phyloP scores from a whole-genome alignment of 768 basidiomycete genomes.

The Chlorophyllum brunneum region DNA sequence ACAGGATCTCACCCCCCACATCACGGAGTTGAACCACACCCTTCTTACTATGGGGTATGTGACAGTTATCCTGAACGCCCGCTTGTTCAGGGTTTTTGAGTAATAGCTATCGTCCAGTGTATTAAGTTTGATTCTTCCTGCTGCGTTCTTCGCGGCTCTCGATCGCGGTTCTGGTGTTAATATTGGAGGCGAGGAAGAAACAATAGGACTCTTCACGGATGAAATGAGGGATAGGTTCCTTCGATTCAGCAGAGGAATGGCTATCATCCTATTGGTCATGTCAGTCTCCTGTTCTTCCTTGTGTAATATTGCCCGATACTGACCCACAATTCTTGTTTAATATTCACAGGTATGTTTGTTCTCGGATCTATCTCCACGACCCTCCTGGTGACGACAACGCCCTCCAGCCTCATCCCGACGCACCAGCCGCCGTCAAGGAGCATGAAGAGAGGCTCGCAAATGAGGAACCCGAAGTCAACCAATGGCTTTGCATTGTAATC shows the following conservation, averaged over 20 bases:
- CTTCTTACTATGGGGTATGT: conserved; percentile 66
- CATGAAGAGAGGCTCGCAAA: conserved; percentile 31
- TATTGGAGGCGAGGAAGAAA: conserved; percentile 15
- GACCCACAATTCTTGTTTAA: background rate
- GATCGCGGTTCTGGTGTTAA: conserved; percentile 19
- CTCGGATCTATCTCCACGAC: conserved; percentile 67
- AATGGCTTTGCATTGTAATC: conserved; percentile 55
- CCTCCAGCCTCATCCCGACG: conserved; percentile 36
- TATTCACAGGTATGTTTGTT: conserved; percentile 67
- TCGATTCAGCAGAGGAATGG: conserved; percentile 60
- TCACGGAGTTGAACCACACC: conserved; percentile 64
- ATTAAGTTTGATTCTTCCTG: conserved; percentile 58
- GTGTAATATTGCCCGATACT: background rate
- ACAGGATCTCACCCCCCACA: conserved; percentile 64
- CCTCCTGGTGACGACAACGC: conserved; percentile 59
- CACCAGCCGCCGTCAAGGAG: conserved; percentile 40
- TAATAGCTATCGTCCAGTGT: conserved; percentile 36
- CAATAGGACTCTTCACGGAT: conserved; percentile 35
- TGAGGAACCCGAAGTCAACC: conserved; percentile 55
- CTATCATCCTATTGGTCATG: conserved; percentile 59
- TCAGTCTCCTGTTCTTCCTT: conserved; percentile 25
- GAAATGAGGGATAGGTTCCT: conserved; percentile 44
- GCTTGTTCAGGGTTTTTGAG: background rate
- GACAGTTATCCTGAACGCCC: background rate
- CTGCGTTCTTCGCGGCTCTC: conserved; percentile 63